Percentiles rank a stretch among this genome's conserved stretches.
Conservation (phyloP, 2,329 filamentous ascomycete species). For the Septoria linicola region DNA sequence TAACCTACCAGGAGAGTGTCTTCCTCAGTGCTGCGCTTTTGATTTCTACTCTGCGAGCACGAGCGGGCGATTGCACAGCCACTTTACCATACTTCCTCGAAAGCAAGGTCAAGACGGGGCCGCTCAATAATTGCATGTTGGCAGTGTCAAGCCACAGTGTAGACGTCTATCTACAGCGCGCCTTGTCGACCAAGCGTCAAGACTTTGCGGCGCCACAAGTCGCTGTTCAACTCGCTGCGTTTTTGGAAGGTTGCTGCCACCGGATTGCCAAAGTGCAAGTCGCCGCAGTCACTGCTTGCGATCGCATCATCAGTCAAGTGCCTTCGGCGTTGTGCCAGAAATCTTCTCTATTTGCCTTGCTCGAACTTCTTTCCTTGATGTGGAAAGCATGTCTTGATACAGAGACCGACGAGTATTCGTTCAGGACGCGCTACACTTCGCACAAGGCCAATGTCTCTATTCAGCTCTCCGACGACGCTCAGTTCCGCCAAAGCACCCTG, state of each 20-base stretch:
- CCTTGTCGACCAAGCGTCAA: conserved; percentile 67
- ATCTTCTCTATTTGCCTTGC: conserved; percentile 83
- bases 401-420: conserved; percentile 91
- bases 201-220: conserved; percentile 87
- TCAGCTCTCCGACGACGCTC: conserved; percentile 91
- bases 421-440: conserved; percentile 77
- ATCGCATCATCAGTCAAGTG: conserved; percentile 78
- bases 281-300: conserved; percentile 77
- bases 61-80: conserved; percentile 85
- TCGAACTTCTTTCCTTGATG: conserved; percentile 90
- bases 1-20: conserved; percentile 87
- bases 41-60: conserved; percentile 82
- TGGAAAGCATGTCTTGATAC: conserved; percentile 93
- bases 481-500: conserved; percentile 75
- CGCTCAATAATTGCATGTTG: conserved; percentile 63
- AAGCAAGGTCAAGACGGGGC: conserved; percentile 67
- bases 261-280: conserved; percentile 88
- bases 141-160: conserved; percentile 68
- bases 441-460: conserved; percentile 74
- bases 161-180: conserved; percentile 74
- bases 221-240: conserved; percentile 79
- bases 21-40: conserved; percentile 89
- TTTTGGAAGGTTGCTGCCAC: conserved; percentile 89
- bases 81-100: conserved; percentile 93
- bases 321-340: conserved; percentile 89